Percentiles rank a stretch among this genome's conserved stretches.
These are phyloP conservation scores for Teunomyces stri DNA, from an alignment of 805 yeast genomes.

Conservation along the genomic window DNA sequence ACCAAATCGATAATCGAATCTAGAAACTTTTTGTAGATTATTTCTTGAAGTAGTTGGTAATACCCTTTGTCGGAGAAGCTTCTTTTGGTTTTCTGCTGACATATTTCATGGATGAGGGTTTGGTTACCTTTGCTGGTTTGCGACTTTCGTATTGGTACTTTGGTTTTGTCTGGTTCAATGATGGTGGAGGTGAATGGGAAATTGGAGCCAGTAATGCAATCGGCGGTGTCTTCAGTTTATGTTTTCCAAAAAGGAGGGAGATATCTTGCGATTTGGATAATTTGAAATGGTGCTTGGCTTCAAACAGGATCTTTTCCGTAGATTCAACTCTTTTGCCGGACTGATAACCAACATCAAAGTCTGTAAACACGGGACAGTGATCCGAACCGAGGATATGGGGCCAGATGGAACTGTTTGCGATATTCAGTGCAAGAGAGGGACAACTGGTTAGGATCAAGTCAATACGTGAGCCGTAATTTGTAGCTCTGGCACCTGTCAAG, in stretches of 20 bases:
- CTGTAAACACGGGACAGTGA: conserved; percentile 88
- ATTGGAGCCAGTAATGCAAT: background rate
- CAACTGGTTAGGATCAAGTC: conserved; percentile 65
- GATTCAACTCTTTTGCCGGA: background rate
- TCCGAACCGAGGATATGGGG: conserved; percentile 81
- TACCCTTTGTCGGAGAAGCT: background rate
- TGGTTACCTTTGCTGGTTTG: conserved; percentile 9
- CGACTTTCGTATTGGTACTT: conserved; percentile 18
- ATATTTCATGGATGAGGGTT: conserved; percentile 10
- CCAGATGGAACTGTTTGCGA: conserved; percentile 55
- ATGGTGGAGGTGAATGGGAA: background rate
- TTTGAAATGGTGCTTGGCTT: conserved; percentile 19
- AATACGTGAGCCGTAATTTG: conserved; percentile 84
- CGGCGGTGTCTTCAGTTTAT: background rate
- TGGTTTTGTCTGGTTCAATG: conserved; percentile 2
- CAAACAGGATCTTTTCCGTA: conserved; percentile 15
- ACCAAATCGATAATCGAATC: background rate
- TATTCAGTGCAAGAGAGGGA: conserved; percentile 25
- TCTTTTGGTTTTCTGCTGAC: conserved; percentile 12
- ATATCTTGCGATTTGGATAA: conserved; percentile 31
- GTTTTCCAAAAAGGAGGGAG: conserved; percentile 23
- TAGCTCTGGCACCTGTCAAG: conserved; percentile 66
- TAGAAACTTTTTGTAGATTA: background rate
- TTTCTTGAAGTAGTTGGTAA: conserved; percentile 2
- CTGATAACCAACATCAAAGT: conserved; percentile 37